Conservation (phyloP, 345 rosid species). For the Moricandia arvensis region DNA sequence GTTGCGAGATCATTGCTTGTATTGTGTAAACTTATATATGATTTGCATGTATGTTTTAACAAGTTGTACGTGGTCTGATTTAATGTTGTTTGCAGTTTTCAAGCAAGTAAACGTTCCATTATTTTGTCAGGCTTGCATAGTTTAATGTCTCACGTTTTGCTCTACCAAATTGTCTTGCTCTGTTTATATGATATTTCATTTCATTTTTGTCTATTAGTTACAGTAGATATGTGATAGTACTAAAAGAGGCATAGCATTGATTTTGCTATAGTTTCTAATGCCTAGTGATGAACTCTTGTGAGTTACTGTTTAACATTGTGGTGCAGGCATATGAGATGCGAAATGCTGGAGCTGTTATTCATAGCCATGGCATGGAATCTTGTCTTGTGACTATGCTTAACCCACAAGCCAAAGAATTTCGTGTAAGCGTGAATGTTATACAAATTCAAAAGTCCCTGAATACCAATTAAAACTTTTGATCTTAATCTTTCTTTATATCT, state of each 20-base stretch:
- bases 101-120: not conserved
- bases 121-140: not conserved
- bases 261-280: not conserved
- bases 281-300: not conserved
- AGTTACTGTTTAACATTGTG: constrained; percentile 5
- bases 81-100: not conserved
- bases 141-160: not conserved
- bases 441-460: not conserved
- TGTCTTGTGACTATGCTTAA: constrained; percentile 93
- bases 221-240: not conserved
- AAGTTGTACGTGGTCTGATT: not conserved
- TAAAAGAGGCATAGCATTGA: not conserved
- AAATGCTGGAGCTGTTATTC: constrained; percentile 96
- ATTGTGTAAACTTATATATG: not conserved
- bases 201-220: not conserved
- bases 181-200: constrained; percentile 7
- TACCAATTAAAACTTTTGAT: not conserved
- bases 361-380: constrained; percentile 96
- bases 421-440: constrained; percentile 49
- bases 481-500: constrained; percentile 10
- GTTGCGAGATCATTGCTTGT: not conserved
- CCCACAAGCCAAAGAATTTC: constrained; percentile 79
- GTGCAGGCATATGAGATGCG: constrained; percentile 80
- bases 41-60: not conserved
- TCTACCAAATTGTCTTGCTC: constrained; percentile 8